Conservation (phyloP, 331 rosid species). For the Saraca asoca region DNA sequence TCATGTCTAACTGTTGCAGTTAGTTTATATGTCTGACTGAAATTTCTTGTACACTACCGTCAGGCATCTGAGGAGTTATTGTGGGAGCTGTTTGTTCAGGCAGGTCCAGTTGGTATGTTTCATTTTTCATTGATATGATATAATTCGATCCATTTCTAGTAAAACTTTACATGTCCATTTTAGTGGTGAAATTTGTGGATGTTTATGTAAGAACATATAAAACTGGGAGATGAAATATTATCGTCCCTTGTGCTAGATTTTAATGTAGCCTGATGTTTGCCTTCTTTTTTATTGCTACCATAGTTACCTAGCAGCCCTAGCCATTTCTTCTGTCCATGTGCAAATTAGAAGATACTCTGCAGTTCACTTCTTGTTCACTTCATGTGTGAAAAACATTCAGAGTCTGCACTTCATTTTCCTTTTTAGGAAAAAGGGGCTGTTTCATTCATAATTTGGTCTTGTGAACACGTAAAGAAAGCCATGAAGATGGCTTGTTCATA, state of each 20-base stretch:
- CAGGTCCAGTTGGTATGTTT: constrained; percentile 91
- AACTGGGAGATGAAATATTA: not conserved
- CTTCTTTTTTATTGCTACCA: not conserved
- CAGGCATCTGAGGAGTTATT: constrained; percentile 81
- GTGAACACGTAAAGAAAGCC: no score
- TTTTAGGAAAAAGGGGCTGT: no score
- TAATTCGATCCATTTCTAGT: not conserved
- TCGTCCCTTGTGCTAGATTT: no score
- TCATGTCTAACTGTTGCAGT: not conserved
- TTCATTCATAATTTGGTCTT: not conserved
- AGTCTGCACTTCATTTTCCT: not conserved
- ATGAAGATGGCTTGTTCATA: no score
- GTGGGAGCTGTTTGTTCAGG: constrained; percentile 97
- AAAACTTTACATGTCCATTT: not conserved
- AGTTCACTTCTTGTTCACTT: no score
- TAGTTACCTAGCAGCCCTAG: not conserved
- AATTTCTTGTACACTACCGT: not conserved
- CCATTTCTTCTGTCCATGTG: not conserved
- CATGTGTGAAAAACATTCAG: not conserved
- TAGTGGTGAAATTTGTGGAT: not conserved
- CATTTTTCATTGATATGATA: not conserved
- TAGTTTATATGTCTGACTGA: constrained; percentile 5
- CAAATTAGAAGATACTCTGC: not conserved
- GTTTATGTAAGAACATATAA: not conserved
- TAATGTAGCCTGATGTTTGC: not conserved